phyloP scores from a whole-genome alignment of 768 basidiomycete genomes.

The Neoboletus brunneissimus region DNA sequence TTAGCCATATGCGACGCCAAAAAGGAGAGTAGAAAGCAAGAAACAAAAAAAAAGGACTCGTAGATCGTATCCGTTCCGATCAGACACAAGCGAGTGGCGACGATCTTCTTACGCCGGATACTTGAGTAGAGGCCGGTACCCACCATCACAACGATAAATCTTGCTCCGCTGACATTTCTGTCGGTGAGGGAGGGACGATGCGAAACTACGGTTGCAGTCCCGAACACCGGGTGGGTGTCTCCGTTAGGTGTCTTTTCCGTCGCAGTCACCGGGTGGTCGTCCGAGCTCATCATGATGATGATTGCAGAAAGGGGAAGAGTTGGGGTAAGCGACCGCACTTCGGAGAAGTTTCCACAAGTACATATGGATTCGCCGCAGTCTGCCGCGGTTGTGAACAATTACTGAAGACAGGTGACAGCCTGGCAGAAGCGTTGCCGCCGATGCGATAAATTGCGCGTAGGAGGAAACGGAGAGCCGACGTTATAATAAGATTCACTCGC shows the following conservation, averaged over 20 bases:
- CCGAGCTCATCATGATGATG: background rate
- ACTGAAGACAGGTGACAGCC: no score
- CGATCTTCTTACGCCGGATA: background rate
- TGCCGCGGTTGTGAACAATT: no score
- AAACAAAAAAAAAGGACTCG: no score
- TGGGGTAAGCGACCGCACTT: background rate
- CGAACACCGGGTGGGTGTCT: background rate
- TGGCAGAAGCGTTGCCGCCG: no score
- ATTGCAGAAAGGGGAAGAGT: no score
- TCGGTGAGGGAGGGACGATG: background rate
- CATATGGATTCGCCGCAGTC: no score
- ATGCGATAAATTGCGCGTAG: no score
- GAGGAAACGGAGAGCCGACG: no score
- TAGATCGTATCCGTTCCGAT: no score
- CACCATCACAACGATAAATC: conserved; percentile 54
- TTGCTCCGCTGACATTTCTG: background rate
- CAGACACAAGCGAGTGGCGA: background rate
- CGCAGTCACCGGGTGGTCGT: no score
- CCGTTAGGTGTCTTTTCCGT: background rate
- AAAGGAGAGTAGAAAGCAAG: background rate
- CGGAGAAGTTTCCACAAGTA: no score
- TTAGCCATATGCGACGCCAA: background rate
- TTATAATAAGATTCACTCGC: no score
- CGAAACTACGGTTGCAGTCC: background rate
- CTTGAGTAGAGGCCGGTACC: conserved; percentile 3